Conservation (phyloP, 2,329 filamentous ascomycete species). For the Ophiocordyceps sinensis region DNA sequence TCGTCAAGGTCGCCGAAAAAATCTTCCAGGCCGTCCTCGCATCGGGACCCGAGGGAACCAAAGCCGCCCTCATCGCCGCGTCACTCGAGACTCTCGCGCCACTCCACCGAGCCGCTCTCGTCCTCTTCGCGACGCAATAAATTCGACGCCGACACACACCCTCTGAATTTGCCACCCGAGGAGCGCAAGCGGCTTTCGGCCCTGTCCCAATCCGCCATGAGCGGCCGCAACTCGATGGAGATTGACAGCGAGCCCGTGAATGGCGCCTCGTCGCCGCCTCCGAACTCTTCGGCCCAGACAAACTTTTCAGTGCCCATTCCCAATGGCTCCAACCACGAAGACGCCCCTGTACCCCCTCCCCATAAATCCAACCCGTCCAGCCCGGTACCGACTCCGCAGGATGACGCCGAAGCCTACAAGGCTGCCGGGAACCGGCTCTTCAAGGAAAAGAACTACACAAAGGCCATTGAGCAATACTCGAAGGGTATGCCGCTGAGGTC, state of each 20-base stretch:
- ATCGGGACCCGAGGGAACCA: slow-evolving; percentile 10
- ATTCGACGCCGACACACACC: slow-evolving; percentile 60
- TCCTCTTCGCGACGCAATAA: slow-evolving; percentile 33
- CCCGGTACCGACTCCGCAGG: slow-evolving; percentile 37
- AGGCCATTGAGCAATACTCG: slow-evolving; percentile 84
- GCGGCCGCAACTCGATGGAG: slow-evolving; percentile 56
- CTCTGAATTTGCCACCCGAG: slow-evolving; percentile 80
- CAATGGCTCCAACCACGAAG: slow-evolving; percentile 26
- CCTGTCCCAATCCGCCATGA: slow-evolving; percentile 45
- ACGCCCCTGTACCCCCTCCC: slow-evolving; percentile 53
- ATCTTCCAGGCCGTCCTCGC: slow-evolving; percentile 15
- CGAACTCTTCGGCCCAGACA: slow-evolving; percentile 23
- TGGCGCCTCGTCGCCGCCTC: slow-evolving; percentile 36
- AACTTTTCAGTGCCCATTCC: slow-evolving; percentile 40
- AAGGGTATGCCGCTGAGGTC: slow-evolving; percentile 52
- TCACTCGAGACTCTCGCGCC: slow-evolving; percentile 30
- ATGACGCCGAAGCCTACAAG: slow-evolving; percentile 87
- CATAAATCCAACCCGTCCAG: slow-evolving; percentile 52
- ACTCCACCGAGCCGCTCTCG: slow-evolving; percentile 32
- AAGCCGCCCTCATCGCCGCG: slow-evolving; percentile 18
- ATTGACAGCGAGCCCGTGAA: slow-evolving; percentile 51
- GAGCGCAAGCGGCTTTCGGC: slow-evolving; percentile 65
- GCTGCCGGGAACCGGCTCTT: slow-evolving; percentile 90
- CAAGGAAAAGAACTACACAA: slow-evolving; percentile 80
- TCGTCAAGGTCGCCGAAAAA: slow-evolving; percentile 14